Conservation (phyloP, 2,329 filamentous ascomycete genomes). For the Penicillium sclerotigenum region DNA sequence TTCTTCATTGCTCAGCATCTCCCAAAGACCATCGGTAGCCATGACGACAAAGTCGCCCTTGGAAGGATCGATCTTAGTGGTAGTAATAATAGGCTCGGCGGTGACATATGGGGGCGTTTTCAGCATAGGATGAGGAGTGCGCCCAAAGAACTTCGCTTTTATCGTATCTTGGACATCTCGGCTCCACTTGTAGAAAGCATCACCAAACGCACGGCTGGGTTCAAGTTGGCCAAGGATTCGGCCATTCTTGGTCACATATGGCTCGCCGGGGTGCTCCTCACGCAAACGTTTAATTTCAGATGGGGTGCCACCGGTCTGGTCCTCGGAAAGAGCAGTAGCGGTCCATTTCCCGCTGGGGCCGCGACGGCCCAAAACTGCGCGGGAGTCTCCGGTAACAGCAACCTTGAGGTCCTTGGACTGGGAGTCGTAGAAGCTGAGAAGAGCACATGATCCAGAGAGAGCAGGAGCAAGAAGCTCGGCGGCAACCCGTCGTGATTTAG, state of each 20-base stretch:
- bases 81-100: constrained; percentile 90
- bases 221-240: constrained; percentile 89
- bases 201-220: constrained; percentile 90
- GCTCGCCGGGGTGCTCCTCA: constrained; percentile 83
- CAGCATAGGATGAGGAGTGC: constrained; percentile 70
- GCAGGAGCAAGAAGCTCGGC: constrained; percentile 90
- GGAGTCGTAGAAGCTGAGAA: constrained; percentile 94
- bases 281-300: constrained; percentile 80
- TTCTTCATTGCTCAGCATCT: constrained; percentile 98
- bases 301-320: constrained; percentile 88
- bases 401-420: constrained; percentile 83
- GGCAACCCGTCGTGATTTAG: constrained; percentile 83
- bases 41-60: constrained; percentile 94
- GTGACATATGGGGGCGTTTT: constrained; percentile 96
- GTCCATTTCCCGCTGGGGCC: constrained; percentile 82
- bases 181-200: constrained; percentile 96
- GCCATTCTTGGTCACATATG: constrained; percentile 81
- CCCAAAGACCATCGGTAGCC: constrained; percentile 95
- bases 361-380: constrained; percentile 83
- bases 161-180: constrained; percentile 78
- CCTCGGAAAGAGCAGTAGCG: constrained; percentile 81
- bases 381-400: constrained; percentile 93
- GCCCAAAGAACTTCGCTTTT: constrained; percentile 81
- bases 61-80: constrained; percentile 82
- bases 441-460: constrained; percentile 91